Evolutionary conservation across 331 rosid species (phyloP).

Genomic region (Cydonia oblonga): DNA sequence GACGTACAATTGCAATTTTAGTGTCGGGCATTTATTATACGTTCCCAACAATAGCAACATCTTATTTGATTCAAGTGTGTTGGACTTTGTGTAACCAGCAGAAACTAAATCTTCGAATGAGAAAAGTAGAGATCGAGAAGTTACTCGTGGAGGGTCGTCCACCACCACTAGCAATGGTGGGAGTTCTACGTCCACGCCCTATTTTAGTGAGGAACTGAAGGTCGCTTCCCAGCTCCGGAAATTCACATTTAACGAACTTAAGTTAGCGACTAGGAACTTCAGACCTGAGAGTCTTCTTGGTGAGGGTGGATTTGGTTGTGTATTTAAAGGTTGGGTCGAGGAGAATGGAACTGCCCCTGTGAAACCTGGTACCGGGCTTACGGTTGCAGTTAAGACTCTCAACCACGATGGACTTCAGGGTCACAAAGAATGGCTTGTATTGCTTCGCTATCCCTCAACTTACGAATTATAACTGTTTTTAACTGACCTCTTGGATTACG

Average conservation of each 20-base stretch:
- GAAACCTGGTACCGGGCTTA: slow-evolving; percentile 85
- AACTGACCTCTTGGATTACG: not conserved
- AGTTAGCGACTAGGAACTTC: slow-evolving; percentile 72
- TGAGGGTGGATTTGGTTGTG: slow-evolving; percentile 87
- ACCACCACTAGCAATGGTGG: slow-evolving; percentile 55
- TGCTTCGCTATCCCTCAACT: slow-evolving; percentile 11
- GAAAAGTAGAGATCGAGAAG: slow-evolving; percentile 35
- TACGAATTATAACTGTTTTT: not conserved
- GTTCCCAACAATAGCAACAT: not conserved
- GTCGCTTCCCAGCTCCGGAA: slow-evolving; percentile 62
- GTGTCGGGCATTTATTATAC: not conserved
- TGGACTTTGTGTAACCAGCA: slow-evolving; percentile 23
- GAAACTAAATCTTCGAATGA: slow-evolving; percentile 34
- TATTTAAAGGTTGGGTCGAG: slow-evolving; percentile 79
- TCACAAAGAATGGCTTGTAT: slow-evolving; percentile 98
- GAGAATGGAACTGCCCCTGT: slow-evolving; percentile 87
- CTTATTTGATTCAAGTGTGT: not conserved
- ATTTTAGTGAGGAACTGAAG: slow-evolving; percentile 72
- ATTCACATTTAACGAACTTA: slow-evolving; percentile 68
- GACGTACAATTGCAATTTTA: too few relatives aligned
- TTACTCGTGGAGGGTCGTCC: slow-evolving; percentile 48
- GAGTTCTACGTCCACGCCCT: slow-evolving; percentile 55
- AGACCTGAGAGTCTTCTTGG: slow-evolving; percentile 88
- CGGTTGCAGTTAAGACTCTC: slow-evolving; percentile 84
- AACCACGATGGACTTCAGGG: slow-evolving; percentile 96